Evolutionary conservation across 176 grass and related monocot species (phyloP), one percentile per base, ranked within the genome.

Genomic region (Carex pumila): DNA sequence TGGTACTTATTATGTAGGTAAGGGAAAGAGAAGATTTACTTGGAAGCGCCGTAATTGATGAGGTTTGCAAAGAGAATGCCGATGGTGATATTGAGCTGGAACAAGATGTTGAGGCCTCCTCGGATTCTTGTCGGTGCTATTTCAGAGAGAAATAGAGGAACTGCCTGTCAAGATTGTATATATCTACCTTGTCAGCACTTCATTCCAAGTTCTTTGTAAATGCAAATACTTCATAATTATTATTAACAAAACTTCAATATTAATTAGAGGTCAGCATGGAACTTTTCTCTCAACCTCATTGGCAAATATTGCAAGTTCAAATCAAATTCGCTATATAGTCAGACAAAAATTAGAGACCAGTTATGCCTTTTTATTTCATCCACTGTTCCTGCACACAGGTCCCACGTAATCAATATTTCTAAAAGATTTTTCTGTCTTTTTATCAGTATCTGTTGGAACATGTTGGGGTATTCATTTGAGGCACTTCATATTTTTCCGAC

Each of bases 31-130:
- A 45, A 45, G n/a, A 31, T 30, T 21, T 85, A 91, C 93, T 85
- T 97, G 84, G 9, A 1, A 1, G 94, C 94, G 84, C 92, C 92
- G 29, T 88, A 94, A 87, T 97, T 97, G 53, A 97, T 75, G 29
- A 97, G 92, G 87, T 31, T 91, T 31, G 94, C 94, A 67, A 97
- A 94, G 53, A 97, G 92, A 82, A 97, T 97, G 83, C 92, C 94
- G 69, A 97, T 94, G 69, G 94, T 97, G 76, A 97, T 75, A 65
- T 97, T 94, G 36, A 97, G 90, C 94, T 97, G 94, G 87, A 97
- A 97, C 87, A 97, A 67, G 88, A 97, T 97, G 88, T 94, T 97
- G 7, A 97, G 94, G 55, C 90, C 92, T 57, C 94, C 92, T 3
- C 94, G 90, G 83, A 94, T 94, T 78, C 92, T 82, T 59, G 94